Evolutionary conservation across 2,329 filamentous ascomycete genomes (phyloP).

Genomic region (Botrytis aclada): DNA sequence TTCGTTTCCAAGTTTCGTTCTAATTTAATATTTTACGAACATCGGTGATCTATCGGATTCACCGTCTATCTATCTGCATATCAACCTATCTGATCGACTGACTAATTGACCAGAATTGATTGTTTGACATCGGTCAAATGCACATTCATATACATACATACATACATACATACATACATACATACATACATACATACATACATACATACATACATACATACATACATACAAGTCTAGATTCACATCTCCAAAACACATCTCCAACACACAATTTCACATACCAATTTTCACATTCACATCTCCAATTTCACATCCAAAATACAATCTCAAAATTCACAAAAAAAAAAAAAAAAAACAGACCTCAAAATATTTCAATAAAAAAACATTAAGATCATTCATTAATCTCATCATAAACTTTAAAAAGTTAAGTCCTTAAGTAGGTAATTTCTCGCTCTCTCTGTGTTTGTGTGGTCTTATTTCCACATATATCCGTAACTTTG

Average conservation of each 20-base stretch:
- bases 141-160: neutral
- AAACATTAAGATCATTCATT: constrained; percentile 17
- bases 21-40: neutral
- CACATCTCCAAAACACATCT: too few relatives aligned
- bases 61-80: neutral
- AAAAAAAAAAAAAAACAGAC: neutral
- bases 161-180: too few relatives aligned
- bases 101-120: too few relatives aligned
- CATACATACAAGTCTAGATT: too few relatives aligned
- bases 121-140: neutral
- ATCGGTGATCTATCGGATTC: neutral
- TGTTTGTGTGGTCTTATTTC: neutral
- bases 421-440: neutral
- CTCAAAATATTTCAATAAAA: neutral
- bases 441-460: constrained; percentile 7
- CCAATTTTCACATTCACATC: neutral
- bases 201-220: too few relatives aligned
- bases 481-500: constrained; percentile 5
- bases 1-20: neutral
- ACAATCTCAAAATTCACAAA: neutral
- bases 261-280: neutral
- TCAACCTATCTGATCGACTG: neutral
- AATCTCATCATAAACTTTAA: constrained; percentile 17
- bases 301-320: neutral
- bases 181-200: neutral